Conservation (phyloP, 2,329 filamentous ascomycete species). For the Trichoderma sp. region DNA sequence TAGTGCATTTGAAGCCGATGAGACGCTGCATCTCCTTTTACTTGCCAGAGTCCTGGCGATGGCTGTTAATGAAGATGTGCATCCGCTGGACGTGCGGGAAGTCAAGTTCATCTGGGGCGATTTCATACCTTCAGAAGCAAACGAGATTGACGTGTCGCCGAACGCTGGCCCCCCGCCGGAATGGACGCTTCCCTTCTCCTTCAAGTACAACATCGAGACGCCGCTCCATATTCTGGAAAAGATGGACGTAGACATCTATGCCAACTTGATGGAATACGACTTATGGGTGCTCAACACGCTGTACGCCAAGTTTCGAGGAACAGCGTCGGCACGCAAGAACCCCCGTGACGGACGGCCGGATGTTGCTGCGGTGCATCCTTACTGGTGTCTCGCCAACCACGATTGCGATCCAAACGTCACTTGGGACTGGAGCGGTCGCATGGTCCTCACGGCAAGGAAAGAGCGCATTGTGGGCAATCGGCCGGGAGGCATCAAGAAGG, state of each 20-base stretch:
- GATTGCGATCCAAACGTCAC: conserved; percentile 92
- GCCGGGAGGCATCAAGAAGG: conserved; percentile 67
- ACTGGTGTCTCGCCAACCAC: conserved; percentile 97
- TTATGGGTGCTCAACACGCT: conserved; percentile 88
- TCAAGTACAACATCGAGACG: conserved; percentile 71
- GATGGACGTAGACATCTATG: conserved; percentile 80
- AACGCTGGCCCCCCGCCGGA: conserved; percentile 59
- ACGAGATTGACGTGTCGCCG: conserved; percentile 58
- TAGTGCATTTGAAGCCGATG: conserved; percentile 60
- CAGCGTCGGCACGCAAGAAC: conserved; percentile 82
- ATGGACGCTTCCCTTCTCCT: conserved; percentile 76
- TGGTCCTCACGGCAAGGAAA: conserved; percentile 68
- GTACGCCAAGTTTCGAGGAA: conserved; percentile 90
- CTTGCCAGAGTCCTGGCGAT: conserved; percentile 66
- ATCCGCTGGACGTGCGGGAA: conserved; percentile 65
- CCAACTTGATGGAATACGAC: conserved; percentile 61
- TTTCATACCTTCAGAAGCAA: conserved; percentile 56
- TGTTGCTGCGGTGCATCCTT: conserved; percentile 87
- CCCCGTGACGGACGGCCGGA: conserved; percentile 80
- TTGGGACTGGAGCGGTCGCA: conserved; percentile 88
- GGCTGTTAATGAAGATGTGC: conserved; percentile 59
- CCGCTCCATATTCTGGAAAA: conserved; percentile 80
- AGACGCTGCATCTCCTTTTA: conserved; percentile 64
- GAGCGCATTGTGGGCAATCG: conserved; percentile 55
- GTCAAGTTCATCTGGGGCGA: conserved; percentile 72